A percentile compares a stretch with the other conserved stretches of the same genome.
Conservation (phyloP, 2,329 filamentous ascomycete genomes). For the Madurella mycetomatis region DNA sequence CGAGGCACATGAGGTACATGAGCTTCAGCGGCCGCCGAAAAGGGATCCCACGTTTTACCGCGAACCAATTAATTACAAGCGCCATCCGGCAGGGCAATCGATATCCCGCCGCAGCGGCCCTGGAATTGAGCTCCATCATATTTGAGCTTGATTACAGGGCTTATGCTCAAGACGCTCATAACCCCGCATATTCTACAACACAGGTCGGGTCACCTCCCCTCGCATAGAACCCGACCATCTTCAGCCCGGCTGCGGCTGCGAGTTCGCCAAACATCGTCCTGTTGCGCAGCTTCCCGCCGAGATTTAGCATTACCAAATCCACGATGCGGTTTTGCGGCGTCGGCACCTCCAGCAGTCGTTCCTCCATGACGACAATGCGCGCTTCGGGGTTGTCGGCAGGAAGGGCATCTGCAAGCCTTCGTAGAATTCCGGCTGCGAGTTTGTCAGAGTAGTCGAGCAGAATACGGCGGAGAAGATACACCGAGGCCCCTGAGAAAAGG, state of each 20-base stretch:
- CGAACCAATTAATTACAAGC: no score
- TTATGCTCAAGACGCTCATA: constrained; percentile 7
- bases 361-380: constrained; percentile 25
- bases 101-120: no score
- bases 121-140: not conserved
- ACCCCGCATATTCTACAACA: constrained; percentile 22
- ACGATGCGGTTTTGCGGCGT: constrained; percentile 21
- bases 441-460: constrained; percentile 30
- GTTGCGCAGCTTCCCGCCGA: constrained; percentile 26
- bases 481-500: constrained; percentile 21
- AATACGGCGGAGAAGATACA: constrained; percentile 29
- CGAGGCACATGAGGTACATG: no score
- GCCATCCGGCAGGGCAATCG: no score
- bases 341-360: constrained; percentile 20
- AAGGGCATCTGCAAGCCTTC: constrained; percentile 22
- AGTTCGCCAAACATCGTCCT: constrained; percentile 16
- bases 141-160: not conserved
- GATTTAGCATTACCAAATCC: constrained; percentile 26
- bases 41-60: no score
- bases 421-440: constrained; percentile 20
- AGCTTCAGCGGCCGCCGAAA: no score
- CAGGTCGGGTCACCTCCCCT: constrained; percentile 13
- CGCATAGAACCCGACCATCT: constrained; percentile 15
- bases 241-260: constrained; percentile 18
- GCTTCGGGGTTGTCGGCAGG: constrained; percentile 19